Percentiles rank a stretch among this genome's conserved stretches.
phyloP scores from a whole-genome alignment of 23 red algal species.

The Gracilaria gracilis region DNA sequence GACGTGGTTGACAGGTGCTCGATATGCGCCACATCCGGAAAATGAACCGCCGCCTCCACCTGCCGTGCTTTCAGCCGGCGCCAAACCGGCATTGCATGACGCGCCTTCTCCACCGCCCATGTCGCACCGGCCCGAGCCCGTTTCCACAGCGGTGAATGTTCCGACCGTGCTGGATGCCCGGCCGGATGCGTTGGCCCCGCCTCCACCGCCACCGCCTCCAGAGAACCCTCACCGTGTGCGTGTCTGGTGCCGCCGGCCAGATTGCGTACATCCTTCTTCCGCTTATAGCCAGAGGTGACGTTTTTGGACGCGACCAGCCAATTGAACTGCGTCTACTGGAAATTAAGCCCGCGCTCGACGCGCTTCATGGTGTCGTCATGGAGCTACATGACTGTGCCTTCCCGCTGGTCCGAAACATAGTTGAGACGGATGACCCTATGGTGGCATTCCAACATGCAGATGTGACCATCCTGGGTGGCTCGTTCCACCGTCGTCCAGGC shows the following conservation, averaged over 20 bases:
- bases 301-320: conserved; percentile 75
- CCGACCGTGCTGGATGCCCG: not conserved
- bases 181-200: not conserved
- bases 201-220: conserved; percentile 52
- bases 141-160: too few species aligned
- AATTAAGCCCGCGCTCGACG: conserved; percentile 73
- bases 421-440: conserved; percentile 69
- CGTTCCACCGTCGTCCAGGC: conserved; percentile 90
- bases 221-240: conserved; percentile 64
- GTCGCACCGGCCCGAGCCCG: too few species aligned
- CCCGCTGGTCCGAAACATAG: conserved; percentile 72
- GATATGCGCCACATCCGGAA: conserved; percentile 11
- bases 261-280: conserved; percentile 98
- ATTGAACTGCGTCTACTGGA: conserved; percentile 87
- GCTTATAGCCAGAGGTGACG: conserved; percentile 72
- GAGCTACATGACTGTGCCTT: conserved; percentile 91
- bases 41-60: conserved; percentile 26
- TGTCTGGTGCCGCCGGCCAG: conserved; percentile 97
- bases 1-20: conserved; percentile 9
- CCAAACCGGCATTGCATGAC: not conserved
- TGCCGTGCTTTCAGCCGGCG: not conserved
- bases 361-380: conserved; percentile 85
- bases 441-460: conserved; percentile 86
- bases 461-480: conserved; percentile 88
- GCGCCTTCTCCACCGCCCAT: conserved; percentile 11